phyloP scores from a whole-genome alignment of 805 yeast genomes.

The Pichia exigua region DNA sequence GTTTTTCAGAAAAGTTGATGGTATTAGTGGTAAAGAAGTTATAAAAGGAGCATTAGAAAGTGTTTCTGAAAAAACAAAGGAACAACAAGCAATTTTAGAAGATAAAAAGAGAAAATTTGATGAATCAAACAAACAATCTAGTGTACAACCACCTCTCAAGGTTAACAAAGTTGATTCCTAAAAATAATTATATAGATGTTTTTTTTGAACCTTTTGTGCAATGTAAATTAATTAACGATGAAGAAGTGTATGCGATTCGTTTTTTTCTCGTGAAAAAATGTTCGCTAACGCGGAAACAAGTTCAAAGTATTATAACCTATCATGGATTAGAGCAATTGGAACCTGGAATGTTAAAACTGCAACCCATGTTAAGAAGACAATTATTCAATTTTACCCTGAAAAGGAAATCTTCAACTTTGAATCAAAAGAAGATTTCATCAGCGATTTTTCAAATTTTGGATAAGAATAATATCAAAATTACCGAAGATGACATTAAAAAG shows the following conservation, averaged over 20 bases:
- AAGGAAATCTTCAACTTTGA: background rate
- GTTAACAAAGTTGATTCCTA: background rate
- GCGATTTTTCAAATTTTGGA: constrained; percentile 17
- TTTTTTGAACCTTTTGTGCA: background rate
- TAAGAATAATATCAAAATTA: constrained; percentile 14
- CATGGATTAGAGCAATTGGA: background rate
- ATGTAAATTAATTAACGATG: background rate
- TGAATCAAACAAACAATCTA: background rate
- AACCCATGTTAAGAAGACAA: background rate
- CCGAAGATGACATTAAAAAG: constrained; percentile 17
- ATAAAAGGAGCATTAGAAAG: constrained; percentile 15
- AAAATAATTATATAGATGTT: background rate
- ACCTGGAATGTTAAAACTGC: background rate
- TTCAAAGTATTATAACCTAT: too few species aligned
- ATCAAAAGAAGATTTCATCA: constrained; percentile 7
- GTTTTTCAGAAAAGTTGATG: constrained; percentile 82
- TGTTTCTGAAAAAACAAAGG: constrained; percentile 8
- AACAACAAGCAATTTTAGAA: constrained; percentile 9
- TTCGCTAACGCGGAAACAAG: too few species aligned
- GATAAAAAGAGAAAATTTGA: constrained; percentile 10
- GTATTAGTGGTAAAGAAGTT: constrained; percentile 46
- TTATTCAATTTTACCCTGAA: background rate
- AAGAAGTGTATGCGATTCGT: too few species aligned
- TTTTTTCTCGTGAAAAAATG: too few species aligned
- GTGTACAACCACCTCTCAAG: background rate